A percentile compares a stretch with the other conserved stretches of the same genome.
Evolutionary conservation across 1,139 yeast genomes (phyloP).

Genomic region (Protomyces pachydermus): DNA sequence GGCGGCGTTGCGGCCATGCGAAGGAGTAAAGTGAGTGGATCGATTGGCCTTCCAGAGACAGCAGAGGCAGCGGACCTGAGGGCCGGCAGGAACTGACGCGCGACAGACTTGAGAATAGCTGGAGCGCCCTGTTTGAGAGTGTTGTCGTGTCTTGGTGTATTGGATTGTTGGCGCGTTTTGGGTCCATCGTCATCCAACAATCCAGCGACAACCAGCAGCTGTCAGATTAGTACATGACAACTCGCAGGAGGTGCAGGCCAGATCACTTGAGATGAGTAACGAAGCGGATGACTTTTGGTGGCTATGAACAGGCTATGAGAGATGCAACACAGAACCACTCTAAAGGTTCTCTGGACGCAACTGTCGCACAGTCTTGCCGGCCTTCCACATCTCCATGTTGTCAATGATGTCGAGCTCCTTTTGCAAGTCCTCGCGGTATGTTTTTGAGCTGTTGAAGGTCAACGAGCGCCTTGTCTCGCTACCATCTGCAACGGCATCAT

Average conservation of each 20-base stretch:
- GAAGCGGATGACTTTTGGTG: too few relatives aligned
- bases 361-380: constrained; percentile 99
- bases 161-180: neutral
- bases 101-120: neutral
- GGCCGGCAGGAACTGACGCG: neutral
- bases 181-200: neutral
- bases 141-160: neutral
- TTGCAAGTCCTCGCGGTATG: constrained; percentile 96
- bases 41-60: neutral
- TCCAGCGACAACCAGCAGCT: too few relatives aligned
- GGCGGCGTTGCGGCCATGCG: neutral
- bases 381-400: constrained; percentile 98
- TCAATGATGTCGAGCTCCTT: constrained; percentile 88
- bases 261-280: too few relatives aligned
- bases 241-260: too few relatives aligned
- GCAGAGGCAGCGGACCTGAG: neutral
- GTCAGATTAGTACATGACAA: too few relatives aligned
- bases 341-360: constrained; percentile 89
- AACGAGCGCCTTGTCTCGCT: constrained; percentile 96
- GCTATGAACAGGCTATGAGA: too few relatives aligned
- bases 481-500: constrained; percentile 93
- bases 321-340: neutral
- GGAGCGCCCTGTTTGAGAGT: neutral
- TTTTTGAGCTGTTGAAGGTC: constrained; percentile 95
- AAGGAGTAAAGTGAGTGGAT: neutral